These are phyloP conservation scores for Cicer chorassanicum DNA, from an alignment of 306 rosid species.

Conservation along the genomic window DNA sequence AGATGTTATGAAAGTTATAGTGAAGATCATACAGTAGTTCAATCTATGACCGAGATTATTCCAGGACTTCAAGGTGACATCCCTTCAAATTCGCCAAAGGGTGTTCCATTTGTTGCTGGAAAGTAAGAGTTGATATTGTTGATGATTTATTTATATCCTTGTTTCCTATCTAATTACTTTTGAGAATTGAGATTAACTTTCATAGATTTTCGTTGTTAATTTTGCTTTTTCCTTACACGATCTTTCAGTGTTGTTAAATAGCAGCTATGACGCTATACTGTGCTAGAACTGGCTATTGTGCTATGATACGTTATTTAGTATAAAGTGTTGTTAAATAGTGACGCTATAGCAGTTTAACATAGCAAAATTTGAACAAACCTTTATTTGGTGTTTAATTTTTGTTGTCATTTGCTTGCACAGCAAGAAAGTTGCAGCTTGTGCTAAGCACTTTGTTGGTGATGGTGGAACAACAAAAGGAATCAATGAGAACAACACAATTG, in stretches of 20 bases:
- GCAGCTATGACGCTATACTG: no score
- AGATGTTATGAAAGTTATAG: constrained; percentile 55
- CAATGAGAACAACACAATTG: constrained; percentile 43
- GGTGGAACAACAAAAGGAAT: constrained; percentile 49
- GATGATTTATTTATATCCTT: background rate
- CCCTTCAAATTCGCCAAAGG: constrained; percentile 44
- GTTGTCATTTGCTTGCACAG: background rate
- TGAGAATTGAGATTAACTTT: background rate
- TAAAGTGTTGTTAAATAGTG: no score
- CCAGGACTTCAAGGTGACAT: constrained; percentile 51
- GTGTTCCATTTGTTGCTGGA: constrained; percentile 50
- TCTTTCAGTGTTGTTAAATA: no score
- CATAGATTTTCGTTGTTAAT: background rate
- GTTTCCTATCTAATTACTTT: background rate
- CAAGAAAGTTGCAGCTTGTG: constrained; percentile 45
- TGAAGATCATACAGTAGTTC: constrained; percentile 50
- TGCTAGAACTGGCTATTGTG: no score
- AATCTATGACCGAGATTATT: constrained; percentile 48
- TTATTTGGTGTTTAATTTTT: background rate
- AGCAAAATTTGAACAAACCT: no score
- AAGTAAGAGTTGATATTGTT: constrained; percentile 40
- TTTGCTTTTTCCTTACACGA: background rate
- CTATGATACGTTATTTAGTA: no score
- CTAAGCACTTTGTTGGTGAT: constrained; percentile 47
- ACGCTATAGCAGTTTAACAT: no score